Conservation (phyloP, 2,329 filamentous ascomycete genomes). For the Colletotrichum cordylinicola region DNA sequence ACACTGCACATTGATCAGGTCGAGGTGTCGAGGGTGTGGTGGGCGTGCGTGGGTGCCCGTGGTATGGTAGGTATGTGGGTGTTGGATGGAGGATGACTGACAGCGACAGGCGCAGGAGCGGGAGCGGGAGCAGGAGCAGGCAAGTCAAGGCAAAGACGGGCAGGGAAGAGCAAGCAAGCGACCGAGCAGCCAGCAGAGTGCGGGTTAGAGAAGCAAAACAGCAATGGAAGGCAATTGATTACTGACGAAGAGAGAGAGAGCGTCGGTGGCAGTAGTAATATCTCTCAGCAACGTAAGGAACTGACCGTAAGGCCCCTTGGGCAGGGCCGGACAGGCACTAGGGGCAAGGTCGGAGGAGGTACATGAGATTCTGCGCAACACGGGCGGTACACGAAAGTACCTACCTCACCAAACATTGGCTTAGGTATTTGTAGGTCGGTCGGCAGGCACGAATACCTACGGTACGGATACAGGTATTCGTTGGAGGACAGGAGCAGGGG, state of each 20-base stretch:
- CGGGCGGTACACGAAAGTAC: neutral
- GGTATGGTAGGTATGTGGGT: neutral
- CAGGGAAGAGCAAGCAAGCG: neutral
- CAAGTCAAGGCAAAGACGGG: neutral
- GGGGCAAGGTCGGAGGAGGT: neutral
- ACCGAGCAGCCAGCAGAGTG: neutral
- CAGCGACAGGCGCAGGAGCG: neutral
- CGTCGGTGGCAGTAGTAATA: neutral
- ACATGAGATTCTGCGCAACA: neutral
- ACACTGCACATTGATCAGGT: conserved; percentile 11
- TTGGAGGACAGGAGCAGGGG: neutral
- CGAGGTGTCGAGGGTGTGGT: neutral
- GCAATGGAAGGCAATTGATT: neutral
- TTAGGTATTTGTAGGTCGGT: neutral
- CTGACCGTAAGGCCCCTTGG: neutral
- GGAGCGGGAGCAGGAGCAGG: neutral
- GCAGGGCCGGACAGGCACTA: neutral
- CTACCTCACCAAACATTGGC: neutral
- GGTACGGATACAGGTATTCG: neutral
- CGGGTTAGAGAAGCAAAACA: neutral
- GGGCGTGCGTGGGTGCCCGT: neutral
- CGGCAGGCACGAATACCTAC: neutral
- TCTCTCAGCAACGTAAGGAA: neutral
- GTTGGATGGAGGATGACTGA: neutral
- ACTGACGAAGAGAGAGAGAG: neutral